Base-by-base conservation (phyloP, 2,329 filamentous ascomycete genomes). In the Aureobasidium namibiae region DNA sequence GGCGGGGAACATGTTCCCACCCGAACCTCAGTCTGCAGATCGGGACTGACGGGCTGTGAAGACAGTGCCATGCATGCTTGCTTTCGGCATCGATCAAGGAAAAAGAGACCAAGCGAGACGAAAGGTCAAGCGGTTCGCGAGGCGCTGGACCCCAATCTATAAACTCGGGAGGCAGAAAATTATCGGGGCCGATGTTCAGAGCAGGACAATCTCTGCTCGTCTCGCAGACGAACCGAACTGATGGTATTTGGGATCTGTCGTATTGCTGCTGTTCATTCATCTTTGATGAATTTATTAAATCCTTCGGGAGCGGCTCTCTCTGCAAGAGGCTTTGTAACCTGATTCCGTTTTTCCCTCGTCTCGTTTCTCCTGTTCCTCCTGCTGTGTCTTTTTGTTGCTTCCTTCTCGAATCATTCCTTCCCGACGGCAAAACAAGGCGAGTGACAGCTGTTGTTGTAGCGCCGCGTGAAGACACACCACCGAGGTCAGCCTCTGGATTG, bases 381-480 rank as follows among this genome's bases (percentile, higher is more conserved):
- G n/a, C n/a, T n/a, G n/a, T 56, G 52, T 44, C 5, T 44, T 56
- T 45, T 42, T 24, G 9, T 31, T 39, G 6, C 39, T 56, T 45
- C 26, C 44, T 36, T 45, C 41, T 45, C 18, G 26, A 56, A 38
- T 45, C 41, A 45, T 48, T 48, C 41, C 42, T 48, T 41, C 41
- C 54, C 16, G 41, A 48, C 54, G 41, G 39, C 52, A 56, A 56
- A 34, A n/a, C 39, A 56, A 56, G 50, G 50, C 50, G 36, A 45
- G 52, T 45, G 52, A 56, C 52, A 56, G 52, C 52, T 45, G 29
- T 31, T 56, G 52, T 36, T 46, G 54, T 42, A 45, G 31, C 41
- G 41, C 54, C 54, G 54, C 54, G 54, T 57, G 54, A 57, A 57
- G 41, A 57, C 42, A 36, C 52, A n/a, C n/a, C 39, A 56, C 39